These are phyloP conservation scores for Crepidotus variabilis DNA, from an alignment of 768 basidiomycete species.

Conservation along the genomic window DNA sequence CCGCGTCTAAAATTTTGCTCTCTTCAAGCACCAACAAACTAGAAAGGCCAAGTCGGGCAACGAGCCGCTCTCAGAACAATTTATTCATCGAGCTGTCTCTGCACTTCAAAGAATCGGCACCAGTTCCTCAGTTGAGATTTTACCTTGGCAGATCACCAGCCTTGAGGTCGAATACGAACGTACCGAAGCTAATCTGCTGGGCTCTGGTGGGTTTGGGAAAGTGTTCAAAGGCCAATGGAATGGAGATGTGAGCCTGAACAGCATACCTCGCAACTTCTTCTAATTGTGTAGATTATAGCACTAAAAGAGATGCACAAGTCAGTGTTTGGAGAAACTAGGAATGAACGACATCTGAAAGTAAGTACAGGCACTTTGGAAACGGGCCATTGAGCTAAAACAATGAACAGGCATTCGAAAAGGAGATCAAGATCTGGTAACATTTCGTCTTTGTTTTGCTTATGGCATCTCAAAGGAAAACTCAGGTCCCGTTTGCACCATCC, in stretches of 20 bases:
- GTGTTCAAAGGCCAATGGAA: conserved; percentile 25
- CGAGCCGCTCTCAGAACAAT: conserved; percentile 11
- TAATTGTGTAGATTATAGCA: conserved; percentile 19
- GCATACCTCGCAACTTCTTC: not conserved
- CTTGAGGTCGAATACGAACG: conserved; percentile 20
- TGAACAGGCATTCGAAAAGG: conserved; percentile 34
- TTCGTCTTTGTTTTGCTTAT: not conserved
- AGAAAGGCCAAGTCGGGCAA: not conserved
- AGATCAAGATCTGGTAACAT: conserved; percentile 38
- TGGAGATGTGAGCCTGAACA: conserved; percentile 11
- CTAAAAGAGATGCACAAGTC: conserved; percentile 24
- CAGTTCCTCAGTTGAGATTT: conserved; percentile 8
- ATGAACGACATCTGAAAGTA: conserved; percentile 20
- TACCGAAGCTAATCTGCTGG: conserved; percentile 14
- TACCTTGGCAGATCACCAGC: conserved; percentile 22
- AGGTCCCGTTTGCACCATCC: conserved; percentile 40
- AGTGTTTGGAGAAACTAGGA: conserved; percentile 9
- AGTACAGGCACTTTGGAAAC: conserved; percentile 9
- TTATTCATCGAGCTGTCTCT: conserved; percentile 11
- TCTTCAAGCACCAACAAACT: conserved; percentile 9
- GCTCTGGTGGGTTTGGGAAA: conserved; percentile 23
- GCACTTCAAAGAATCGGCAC: conserved; percentile 14
- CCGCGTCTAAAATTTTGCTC: not conserved
- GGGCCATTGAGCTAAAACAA: not conserved
- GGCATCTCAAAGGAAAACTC: conserved; percentile 6